Conservation (phyloP, 805 yeast genomes). For the Monosporozyma yasuniensis region DNA sequence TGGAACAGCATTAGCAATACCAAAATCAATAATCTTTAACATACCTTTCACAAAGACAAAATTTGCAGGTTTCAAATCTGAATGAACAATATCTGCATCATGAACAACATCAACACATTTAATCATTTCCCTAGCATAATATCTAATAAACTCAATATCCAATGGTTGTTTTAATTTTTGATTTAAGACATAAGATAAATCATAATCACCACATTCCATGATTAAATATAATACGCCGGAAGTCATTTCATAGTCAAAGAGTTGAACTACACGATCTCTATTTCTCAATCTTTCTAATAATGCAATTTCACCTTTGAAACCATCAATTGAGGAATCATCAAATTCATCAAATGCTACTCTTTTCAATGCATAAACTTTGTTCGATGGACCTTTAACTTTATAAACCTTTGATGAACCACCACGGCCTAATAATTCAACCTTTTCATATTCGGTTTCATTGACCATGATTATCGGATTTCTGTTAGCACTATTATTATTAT, state of each 20-base stretch:
- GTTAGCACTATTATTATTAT: conserved; percentile 3
- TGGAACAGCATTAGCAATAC: conserved; percentile 89
- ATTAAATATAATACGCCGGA: conserved; percentile 59
- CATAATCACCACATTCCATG: conserved; percentile 94
- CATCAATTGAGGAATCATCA: conserved; percentile 62
- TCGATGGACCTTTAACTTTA: conserved; percentile 52
- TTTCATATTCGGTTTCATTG: conserved; percentile 59
- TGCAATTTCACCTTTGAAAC: conserved; percentile 86
- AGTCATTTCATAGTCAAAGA: conserved; percentile 64
- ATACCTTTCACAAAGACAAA: conserved; percentile 76
- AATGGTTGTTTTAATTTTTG: conserved; percentile 39
- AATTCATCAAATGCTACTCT: conserved; percentile 73
- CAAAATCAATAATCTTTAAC: conserved; percentile 87
- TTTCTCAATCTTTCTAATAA: conserved; percentile 50
- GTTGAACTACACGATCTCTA: conserved; percentile 65
- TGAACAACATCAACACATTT: conserved; percentile 86
- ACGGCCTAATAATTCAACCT: conserved; percentile 70
- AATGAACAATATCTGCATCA: conserved; percentile 73
- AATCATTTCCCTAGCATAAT: conserved; percentile 67
- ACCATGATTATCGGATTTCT: conserved; percentile 30
- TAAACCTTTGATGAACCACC: conserved; percentile 93
- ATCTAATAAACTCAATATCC: conserved; percentile 70
- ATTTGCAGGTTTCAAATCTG: conserved; percentile 66
- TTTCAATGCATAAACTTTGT: conserved; percentile 67
- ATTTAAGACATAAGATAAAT: conserved; percentile 71